phyloP scores from a whole-genome alignment of 2,329 filamentous ascomycete species.

The Stagonosporopsis cucurbitacearum region DNA sequence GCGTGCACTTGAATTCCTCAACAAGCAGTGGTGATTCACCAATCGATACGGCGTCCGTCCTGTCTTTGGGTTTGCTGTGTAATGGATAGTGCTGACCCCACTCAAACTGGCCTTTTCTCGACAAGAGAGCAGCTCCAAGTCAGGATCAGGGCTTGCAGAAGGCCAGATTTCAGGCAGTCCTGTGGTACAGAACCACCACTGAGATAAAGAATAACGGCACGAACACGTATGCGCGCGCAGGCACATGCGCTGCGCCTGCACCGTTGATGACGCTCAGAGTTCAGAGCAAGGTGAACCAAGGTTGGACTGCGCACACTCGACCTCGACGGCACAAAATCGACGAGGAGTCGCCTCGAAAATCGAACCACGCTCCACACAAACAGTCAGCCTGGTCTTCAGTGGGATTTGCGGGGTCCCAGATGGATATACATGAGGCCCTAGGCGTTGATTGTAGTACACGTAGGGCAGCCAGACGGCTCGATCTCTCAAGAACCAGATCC shows the following conservation, averaged over 20 bases:
- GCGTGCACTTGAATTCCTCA: constrained; percentile 4
- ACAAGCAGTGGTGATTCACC: constrained; percentile 14
- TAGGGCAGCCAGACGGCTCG: not conserved
- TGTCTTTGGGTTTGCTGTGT: constrained; percentile 3
- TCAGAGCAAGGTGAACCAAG: constrained; percentile 8
- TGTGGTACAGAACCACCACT: not conserved
- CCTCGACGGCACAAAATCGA: not conserved
- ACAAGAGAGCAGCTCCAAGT: constrained; percentile 3
- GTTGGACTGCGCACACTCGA: constrained; percentile 3
- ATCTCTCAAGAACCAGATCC: not conserved
- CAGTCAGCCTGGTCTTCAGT: constrained; percentile 8
- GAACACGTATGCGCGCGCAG: constrained; percentile 6
- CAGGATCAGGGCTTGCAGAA: not conserved
- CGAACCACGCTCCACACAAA: constrained; percentile 3
- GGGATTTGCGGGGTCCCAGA: constrained; percentile 1
- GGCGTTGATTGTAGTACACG: not conserved
- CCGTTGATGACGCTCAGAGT: constrained; percentile 7
- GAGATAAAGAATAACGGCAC: constrained; percentile 1
- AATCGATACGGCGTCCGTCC: not conserved
- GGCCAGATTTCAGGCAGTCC: constrained; percentile 8
- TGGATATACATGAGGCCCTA: constrained; percentile 5
- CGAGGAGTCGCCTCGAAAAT: not conserved
- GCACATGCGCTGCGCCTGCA: constrained; percentile 9
- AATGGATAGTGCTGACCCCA: constrained; percentile 13
- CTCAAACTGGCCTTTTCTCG: not conserved